Base-by-base conservation (phyloP, 2,329 filamentous ascomycete species). In the Chaetomium sp. region DNA sequence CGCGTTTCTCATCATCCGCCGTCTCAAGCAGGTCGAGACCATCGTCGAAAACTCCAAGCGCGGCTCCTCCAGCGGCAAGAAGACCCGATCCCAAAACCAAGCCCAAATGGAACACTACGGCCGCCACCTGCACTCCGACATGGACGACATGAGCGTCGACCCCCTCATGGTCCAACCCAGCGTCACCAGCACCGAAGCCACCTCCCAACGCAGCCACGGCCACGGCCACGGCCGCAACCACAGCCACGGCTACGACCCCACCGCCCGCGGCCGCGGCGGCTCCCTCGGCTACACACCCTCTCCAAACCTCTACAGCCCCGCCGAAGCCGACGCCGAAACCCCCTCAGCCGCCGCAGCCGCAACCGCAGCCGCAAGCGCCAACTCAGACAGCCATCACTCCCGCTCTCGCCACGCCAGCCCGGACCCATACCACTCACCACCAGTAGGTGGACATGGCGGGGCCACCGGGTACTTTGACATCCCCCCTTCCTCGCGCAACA, bases 1-100 rank as follows among this genome's bases (percentile, higher is more conserved):
- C 0, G 70, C 78, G 2, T 76, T 71, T 57, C 67, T 80, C 49
- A 74, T 83, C 47, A 70, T 83, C 46, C 72, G 76, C 1, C 75
- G 74, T 8, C 71, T 83, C 12, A 79, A 73, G 56, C 72, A 69
- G 43, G 74, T 78, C 19, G 72, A 75, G 61, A 68, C 67, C 34
- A 70, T 70, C 6, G 69, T 74, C 6, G 66, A 72, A 47, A 38
- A 12, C 12, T 68, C 67, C 33, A 65, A 66, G 12, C 67, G 66
- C 48, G 68, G 67, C 35, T 71, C 72, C 3, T 70, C 69, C 2
- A 70, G 65, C 51, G 66, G 67, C 12, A 69, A 69, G 8, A 64
- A 64, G 1, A 63, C 63, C 12, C 64, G 64, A 55, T 65, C 64
- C 19, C 64, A 68, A 9, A 59, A 67, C 8, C 69, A 66, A 6